Conservation (phyloP, 352 stramenopile species). For the Pythium sp. region DNA sequence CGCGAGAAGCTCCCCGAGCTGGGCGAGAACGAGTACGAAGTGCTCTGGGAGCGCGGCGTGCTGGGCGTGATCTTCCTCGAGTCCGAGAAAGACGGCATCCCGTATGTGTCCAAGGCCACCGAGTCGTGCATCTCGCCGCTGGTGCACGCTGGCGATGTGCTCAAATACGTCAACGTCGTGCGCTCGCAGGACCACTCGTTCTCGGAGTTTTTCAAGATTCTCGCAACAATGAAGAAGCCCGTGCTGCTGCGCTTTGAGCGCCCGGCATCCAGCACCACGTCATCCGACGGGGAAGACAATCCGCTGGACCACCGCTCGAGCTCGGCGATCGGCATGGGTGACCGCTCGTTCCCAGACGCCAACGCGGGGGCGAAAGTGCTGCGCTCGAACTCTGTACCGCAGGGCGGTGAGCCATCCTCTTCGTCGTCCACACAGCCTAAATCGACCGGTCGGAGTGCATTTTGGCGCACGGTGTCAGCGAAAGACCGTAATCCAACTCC, state of each 20-base stretch:
- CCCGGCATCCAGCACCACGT: conserved; percentile 39
- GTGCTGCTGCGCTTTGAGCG: conserved; percentile 83
- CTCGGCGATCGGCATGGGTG: conserved; percentile 30
- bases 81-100: conserved; percentile 81
- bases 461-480: conserved; percentile 46
- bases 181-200: conserved; percentile 86
- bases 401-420: conserved; percentile 29
- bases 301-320: conserved; percentile 45
- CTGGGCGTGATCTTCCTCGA: conserved; percentile 87
- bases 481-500: conserved; percentile 34
- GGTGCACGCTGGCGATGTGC: conserved; percentile 68
- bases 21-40: conserved; percentile 81
- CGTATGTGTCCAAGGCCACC: conserved; percentile 84
- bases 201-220: conserved; percentile 88
- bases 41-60: conserved; percentile 84
- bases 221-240: conserved; percentile 89
- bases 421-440: conserved; percentile 20
- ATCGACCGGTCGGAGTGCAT: conserved; percentile 38
- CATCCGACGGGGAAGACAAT: conserved; percentile 45
- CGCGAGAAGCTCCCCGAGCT: conserved; percentile 74
- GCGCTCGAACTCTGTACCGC: conserved; percentile 57
- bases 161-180: conserved; percentile 86
- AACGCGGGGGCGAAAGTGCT: conserved; percentile 34
- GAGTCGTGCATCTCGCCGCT: conserved; percentile 81
- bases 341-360: conserved; percentile 27